A percentile compares a stretch with the other conserved stretches of the same genome.
Conservation (phyloP, 192 early-diverging fungal species). For the Rhizoclosmatium sp. region DNA sequence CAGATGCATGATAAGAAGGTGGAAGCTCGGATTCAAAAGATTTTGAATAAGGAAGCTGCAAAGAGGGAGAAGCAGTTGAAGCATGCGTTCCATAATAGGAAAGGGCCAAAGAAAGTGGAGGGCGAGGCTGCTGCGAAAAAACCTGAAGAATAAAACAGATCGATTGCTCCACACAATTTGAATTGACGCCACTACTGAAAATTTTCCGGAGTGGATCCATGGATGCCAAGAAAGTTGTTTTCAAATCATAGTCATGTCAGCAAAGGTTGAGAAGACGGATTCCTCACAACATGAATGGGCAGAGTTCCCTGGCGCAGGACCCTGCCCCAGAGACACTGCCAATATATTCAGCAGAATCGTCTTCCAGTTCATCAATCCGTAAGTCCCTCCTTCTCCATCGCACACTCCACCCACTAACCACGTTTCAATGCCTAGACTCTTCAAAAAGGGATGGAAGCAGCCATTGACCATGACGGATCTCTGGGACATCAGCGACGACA, state of each 20-base stretch:
- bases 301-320: background rate
- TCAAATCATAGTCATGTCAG: too few relatives aligned
- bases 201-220: too few relatives aligned
- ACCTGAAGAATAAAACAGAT: too few relatives aligned
- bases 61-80: background rate
- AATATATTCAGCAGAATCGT: background rate
- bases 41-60: background rate
- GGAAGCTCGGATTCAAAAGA: background rate
- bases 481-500: constrained; percentile 51
- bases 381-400: background rate
- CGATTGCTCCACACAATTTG: too few relatives aligned
- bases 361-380: constrained; percentile 12
- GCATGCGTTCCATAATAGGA: background rate
- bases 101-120: background rate
- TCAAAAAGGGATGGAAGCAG: constrained; percentile 50
- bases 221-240: too few relatives aligned
- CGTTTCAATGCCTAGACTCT: constrained; percentile 12
- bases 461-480: constrained; percentile 66
- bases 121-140: too few relatives aligned
- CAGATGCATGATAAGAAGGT: constrained; percentile 13
- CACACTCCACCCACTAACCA: background rate
- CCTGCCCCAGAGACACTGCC: background rate
- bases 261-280: too few relatives aligned
- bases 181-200: too few relatives aligned
- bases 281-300: too few relatives aligned